phyloP scores from a whole-genome alignment of 2,329 filamentous ascomycete genomes.

The Trichoderma arundinaceum region DNA sequence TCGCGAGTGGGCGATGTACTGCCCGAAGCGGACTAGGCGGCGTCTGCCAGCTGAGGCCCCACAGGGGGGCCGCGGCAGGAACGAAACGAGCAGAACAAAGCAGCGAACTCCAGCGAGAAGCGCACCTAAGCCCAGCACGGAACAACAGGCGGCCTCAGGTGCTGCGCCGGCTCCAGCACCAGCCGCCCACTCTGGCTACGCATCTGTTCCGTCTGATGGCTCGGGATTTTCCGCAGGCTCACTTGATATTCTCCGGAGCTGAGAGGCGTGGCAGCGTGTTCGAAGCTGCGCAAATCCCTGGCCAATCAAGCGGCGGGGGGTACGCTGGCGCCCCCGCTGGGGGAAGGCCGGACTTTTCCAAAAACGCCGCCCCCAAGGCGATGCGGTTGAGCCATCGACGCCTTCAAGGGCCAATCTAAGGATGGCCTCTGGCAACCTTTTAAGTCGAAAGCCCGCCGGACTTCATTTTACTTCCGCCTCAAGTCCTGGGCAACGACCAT shows the following conservation, averaged over 20 bases:
- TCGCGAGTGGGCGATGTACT: neutral
- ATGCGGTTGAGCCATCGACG: constrained; percentile 14
- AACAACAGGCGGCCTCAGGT: neutral
- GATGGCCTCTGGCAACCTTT: constrained; percentile 2
- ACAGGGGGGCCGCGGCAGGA: constrained; percentile 2
- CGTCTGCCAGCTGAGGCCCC: neutral
- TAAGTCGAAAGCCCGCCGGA: constrained; percentile 34
- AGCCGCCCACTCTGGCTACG: neutral
- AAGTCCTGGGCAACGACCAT: constrained; percentile 18
- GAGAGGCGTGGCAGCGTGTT: constrained; percentile 4
- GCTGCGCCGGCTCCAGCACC: neutral
- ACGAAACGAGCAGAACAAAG: constrained; percentile 6
- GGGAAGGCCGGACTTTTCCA: constrained; percentile 30
- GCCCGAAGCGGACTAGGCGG: neutral
- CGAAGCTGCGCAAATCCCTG: neutral
- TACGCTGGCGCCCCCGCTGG: constrained; percentile 2
- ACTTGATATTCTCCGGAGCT: constrained; percentile 20
- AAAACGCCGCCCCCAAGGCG: constrained; percentile 31
- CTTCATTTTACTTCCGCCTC: constrained; percentile 25
- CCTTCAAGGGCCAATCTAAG: constrained; percentile 6
- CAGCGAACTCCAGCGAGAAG: neutral
- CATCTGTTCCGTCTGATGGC: neutral
- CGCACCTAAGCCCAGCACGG: neutral
- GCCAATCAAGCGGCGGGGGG: constrained; percentile 5
- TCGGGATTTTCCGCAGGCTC: constrained; percentile 2